Conservation (phyloP, 768 basidiomycete genomes). For the Roridomyces roridus region DNA sequence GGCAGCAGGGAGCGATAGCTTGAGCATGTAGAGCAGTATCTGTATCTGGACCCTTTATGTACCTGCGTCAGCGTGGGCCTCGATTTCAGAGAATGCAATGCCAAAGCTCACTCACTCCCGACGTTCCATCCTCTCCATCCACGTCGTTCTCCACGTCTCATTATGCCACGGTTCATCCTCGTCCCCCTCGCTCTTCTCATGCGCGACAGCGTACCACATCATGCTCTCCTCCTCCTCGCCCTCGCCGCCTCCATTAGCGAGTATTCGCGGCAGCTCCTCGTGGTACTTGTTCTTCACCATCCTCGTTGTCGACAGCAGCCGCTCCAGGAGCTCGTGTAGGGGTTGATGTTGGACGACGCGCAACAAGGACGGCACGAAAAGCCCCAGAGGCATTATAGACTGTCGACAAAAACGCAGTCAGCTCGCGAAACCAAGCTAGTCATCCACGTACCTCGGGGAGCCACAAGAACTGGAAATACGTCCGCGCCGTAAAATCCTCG, state of each 20-base stretch:
- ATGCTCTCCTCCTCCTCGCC: constrained; percentile 73
- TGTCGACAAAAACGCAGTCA: constrained; percentile 31
- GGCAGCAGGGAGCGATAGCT: constrained; percentile 64
- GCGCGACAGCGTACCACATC: constrained; percentile 77
- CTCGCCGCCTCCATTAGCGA: constrained; percentile 62
- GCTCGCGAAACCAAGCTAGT: constrained; percentile 10
- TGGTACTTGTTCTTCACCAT: constrained; percentile 65
- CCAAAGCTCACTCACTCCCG: constrained; percentile 56
- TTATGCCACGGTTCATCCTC: constrained; percentile 52
- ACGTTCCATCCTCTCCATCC: constrained; percentile 71
- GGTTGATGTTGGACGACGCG: constrained; percentile 61
- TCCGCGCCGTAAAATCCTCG: constrained; percentile 65
- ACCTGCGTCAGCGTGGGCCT: neutral
- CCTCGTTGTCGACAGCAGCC: constrained; percentile 66
- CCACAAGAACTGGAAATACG: constrained; percentile 81
- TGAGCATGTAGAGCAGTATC: constrained; percentile 71
- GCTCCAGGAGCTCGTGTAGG: constrained; percentile 64
- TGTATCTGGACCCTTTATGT: constrained; percentile 72
- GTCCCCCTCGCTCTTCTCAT: constrained; percentile 57
- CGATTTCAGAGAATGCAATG: neutral
- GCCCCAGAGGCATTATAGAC: constrained; percentile 74
- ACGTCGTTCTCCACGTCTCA: constrained; percentile 57
- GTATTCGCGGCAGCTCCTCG: constrained; percentile 63
- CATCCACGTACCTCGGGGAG: constrained; percentile 63
- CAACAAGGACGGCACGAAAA: constrained; percentile 61